Evolutionary conservation across 371 early-diverging fungal species (phyloP), one percentile per base, ranked within the genome.

Genomic region (Thermomucor indicae-seudaticae): DNA sequence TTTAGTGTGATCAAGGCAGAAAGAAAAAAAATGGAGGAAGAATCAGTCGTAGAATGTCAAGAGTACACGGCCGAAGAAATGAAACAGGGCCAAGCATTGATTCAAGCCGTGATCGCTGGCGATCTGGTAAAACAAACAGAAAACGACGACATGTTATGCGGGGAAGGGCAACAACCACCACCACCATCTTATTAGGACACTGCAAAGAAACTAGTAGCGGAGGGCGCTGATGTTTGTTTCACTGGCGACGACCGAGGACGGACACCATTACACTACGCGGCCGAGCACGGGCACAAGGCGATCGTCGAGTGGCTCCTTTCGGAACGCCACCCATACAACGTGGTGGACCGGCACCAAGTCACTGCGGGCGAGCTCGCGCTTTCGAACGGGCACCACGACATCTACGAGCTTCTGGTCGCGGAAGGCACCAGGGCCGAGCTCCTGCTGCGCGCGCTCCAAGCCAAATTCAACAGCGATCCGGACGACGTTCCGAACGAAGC

Each of bases 381-480:
- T 11, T 56, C 78, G 7, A 70, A 76, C 60, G 32, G 79, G 59
- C 53, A 81, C 64, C 43, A 72, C 0, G 53, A 58, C 32, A 53
- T 76, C 2, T 76, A 76, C 45, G 78, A 89, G 10, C 58, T 67
- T 17, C 63, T 97, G 24, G 82, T 95, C 0, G 78, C 83, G 23
- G 92, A 91, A 58, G 97, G 96, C 17, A 80, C 86, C 12, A 74
- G 94, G 22, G 81, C 86, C 2, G 97, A 96, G 58, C 70, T 94
- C 38, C 62, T 96, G 35, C 67, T 91, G 31, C 77, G 80, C 34
- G 65, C 75, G 32, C 55, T 87, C 3, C 59, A 65, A 23, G 58
- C 54, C 23, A 58, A 57, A 25, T 76, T 67, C 54, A 52, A 20
- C 29, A 62, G 59, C 27, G 62, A 57, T 8, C 60, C 72, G 4